phyloP scores from a whole-genome alignment of 1,284 basidiomycete genomes.

The Melampsora larici-populina region DNA sequence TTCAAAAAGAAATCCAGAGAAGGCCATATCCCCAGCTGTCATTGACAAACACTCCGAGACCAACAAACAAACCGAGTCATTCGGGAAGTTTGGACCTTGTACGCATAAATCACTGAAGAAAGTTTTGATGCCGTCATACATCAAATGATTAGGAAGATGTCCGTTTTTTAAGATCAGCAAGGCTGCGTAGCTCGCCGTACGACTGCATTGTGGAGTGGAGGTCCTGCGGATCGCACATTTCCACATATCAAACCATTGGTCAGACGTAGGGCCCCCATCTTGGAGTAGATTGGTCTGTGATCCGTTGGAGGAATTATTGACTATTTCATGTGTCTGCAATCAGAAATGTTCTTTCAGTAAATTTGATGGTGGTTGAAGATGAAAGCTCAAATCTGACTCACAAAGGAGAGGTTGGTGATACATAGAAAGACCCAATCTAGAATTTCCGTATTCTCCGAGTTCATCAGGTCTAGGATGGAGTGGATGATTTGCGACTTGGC shows the following conservation, averaged over 20 bases:
- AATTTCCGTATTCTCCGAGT: conserved; percentile 63
- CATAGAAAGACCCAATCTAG: conserved; percentile 80
- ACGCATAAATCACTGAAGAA: conserved; percentile 75
- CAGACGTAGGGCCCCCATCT: conserved; percentile 45
- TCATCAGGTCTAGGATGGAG: conserved; percentile 63
- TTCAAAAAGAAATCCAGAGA: conserved; percentile 71
- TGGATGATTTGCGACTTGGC: conserved; percentile 62
- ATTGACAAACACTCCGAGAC: conserved; percentile 66
- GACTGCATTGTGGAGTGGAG: conserved; percentile 65
- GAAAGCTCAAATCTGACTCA: conserved; percentile 46
- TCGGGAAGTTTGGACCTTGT: conserved; percentile 77
- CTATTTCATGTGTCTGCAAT: neutral
- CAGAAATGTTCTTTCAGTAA: neutral
- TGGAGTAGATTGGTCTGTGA: conserved; percentile 44
- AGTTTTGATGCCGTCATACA: conserved; percentile 68
- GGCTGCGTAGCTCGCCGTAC: conserved; percentile 76
- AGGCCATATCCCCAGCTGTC: conserved; percentile 72
- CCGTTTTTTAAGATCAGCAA: conserved; percentile 58
- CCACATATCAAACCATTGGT: conserved; percentile 74
- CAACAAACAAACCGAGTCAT: conserved; percentile 75
- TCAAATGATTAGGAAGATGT: conserved; percentile 61
- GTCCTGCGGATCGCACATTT: conserved; percentile 71
- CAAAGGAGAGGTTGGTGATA: conserved; percentile 66
- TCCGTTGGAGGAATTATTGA: conserved; percentile 44
- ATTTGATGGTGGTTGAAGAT: neutral